These are phyloP conservation scores for Metrosideros polymorpha DNA, from an alignment of 441 rosid genomes.

Conservation along the genomic window DNA sequence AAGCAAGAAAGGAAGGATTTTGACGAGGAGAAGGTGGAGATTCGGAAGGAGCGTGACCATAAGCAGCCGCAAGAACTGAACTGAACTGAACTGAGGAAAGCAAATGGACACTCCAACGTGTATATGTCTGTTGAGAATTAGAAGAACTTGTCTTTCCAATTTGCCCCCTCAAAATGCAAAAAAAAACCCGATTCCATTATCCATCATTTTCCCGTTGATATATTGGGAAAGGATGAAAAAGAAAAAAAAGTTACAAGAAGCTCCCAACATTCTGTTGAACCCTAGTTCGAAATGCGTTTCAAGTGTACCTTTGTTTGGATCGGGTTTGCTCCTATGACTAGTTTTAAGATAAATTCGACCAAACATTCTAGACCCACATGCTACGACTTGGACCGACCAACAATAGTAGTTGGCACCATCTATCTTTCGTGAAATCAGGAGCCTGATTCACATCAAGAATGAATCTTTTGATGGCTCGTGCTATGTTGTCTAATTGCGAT, in stretches of 20 bases:
- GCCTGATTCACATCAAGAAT: rapidly evolving
- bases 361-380: neutral
- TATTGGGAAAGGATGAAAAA: neutral
- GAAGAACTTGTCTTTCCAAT: neutral
- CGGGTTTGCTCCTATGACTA: too few species aligned
- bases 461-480: neutral
- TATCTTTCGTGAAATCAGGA: neutral
- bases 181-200: neutral
- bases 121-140: neutral
- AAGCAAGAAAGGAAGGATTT: neutral
- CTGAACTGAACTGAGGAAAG: neutral
- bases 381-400: neutral
- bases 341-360: too few species aligned
- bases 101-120: neutral
- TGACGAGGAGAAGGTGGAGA: neutral
- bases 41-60: neutral
- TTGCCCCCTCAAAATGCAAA: neutral
- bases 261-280: neutral
- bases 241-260: neutral
- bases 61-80: neutral
- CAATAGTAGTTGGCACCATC: neutral
- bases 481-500: rapidly evolving
- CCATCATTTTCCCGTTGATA: neutral
- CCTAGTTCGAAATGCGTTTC: neutral
- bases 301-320: neutral